Base-by-base conservation (phyloP, 345 rosid genomes). In the Boechera retrofracta region DNA sequence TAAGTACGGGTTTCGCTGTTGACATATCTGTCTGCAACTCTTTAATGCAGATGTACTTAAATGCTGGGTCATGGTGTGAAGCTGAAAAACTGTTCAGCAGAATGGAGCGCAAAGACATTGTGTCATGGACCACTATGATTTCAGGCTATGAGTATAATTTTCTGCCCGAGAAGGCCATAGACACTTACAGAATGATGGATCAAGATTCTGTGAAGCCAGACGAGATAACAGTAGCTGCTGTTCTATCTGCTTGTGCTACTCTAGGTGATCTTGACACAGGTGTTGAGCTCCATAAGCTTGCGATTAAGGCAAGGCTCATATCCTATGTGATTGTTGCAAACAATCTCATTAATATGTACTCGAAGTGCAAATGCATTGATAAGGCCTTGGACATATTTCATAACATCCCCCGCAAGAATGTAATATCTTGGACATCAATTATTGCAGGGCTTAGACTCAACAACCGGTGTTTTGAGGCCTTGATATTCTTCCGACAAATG, bases 41-140 rank as follows among this genome's bases (percentile, higher is more conserved):
- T 2, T 79, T 93, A 76, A 83, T 88, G 77, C 86, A 89, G 74
- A 82, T 93, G 88, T 91, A 93, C 78, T 83, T 86, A 7, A 82
- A 82, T 63, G 56, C 83, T 54, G 87, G 87, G 44, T 44, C 35
- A 38, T 86, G 87, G 84, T 82, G 76, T 65, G 84, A 84, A 61
- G 97, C 89, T 5, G 90, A 87, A 48, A 83, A 81, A 2, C 71
- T 91, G 36, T 93, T 91, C 64, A 77, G 58, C 35, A 75, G 83
- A 69, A 91, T 91, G 93, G 83, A 81, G 49, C 67, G 31, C 63
- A 89, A 83, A 81, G 98, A 91, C 76, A 79, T 89, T 54, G 90
- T 91, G 73, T 85, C 98, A 1, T 93, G 95, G 97, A 93, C 96
- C 24, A 81, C 97, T 3, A 89, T 93, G 88, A 91, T 91, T 79